These are phyloP conservation scores for Dissophora ornata DNA, from an alignment of 192 early-diverging fungal species.

Conservation along the genomic window DNA sequence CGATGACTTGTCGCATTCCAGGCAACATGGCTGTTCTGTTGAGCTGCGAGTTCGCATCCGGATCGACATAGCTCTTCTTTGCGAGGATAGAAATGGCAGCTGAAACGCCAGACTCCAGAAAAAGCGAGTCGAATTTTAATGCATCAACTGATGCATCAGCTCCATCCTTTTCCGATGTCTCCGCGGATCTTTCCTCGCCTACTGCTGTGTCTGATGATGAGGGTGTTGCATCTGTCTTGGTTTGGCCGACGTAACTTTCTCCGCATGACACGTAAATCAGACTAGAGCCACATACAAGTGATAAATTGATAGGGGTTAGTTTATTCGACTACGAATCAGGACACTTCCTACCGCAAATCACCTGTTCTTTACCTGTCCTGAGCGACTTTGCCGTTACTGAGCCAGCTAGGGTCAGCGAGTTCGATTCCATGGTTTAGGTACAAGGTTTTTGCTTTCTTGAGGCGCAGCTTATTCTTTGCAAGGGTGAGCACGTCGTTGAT, in stretches of 20 bases:
- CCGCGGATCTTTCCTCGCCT: neutral
- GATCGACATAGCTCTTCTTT: constrained; percentile 57
- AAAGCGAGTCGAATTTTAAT: constrained; percentile 2
- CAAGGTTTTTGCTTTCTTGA: constrained; percentile 61
- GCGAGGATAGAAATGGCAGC: constrained; percentile 56
- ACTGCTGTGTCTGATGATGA: neutral
- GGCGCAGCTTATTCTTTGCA: constrained; percentile 65
- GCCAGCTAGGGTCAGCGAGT: constrained; percentile 18
- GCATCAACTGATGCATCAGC: neutral
- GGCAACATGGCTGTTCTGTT: constrained; percentile 56
- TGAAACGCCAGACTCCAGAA: constrained; percentile 17
- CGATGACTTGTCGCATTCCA: constrained; percentile 59
- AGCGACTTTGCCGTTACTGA: constrained; percentile 36
- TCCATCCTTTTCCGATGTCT: neutral
- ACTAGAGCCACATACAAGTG: too few species aligned
- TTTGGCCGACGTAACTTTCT: constrained; percentile 61
- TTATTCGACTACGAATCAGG: too few species aligned
- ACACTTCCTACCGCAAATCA: too few species aligned
- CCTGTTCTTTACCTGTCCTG: constrained; percentile 52
- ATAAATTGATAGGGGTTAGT: too few species aligned
- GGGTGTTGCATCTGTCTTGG: neutral
- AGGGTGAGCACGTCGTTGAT: constrained; percentile 49
- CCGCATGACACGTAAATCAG: constrained; percentile 62
- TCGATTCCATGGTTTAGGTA: constrained; percentile 52
- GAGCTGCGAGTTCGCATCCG: constrained; percentile 58